Percentiles rank a stretch among this genome's conserved stretches.
phyloP scores from a whole-genome alignment of 2,329 filamentous ascomycete species.

The Shiraia bambusicola region DNA sequence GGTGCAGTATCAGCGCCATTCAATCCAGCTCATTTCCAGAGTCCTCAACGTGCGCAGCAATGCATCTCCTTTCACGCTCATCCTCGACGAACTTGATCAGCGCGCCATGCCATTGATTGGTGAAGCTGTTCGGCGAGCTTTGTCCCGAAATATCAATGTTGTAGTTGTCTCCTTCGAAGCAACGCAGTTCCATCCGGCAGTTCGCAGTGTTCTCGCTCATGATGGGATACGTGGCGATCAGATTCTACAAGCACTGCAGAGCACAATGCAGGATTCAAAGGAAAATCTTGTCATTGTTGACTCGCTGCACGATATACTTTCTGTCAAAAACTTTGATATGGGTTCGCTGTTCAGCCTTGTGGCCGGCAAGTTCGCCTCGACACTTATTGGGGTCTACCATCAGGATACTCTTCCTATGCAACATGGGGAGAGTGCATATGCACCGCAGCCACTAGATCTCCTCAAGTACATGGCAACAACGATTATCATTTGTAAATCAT shows the following conservation, averaged over 20 bases:
- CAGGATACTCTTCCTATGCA: slow-evolving; percentile 67
- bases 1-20: slow-evolving; percentile 75
- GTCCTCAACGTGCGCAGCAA: slow-evolving; percentile 76
- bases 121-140: slow-evolving; percentile 73
- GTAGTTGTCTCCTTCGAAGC: slow-evolving; percentile 80
- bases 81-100: slow-evolving; percentile 85
- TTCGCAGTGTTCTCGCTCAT: slow-evolving; percentile 66
- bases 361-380: slow-evolving; percentile 64
- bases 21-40: slow-evolving; percentile 79
- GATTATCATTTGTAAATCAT: slow-evolving; percentile 70
- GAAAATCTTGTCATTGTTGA: slow-evolving; percentile 72
- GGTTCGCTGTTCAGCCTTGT: slow-evolving; percentile 68
- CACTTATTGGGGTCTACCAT: slow-evolving; percentile 80
- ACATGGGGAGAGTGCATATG: slow-evolving; percentile 46
- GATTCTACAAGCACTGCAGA: slow-evolving; percentile 32
- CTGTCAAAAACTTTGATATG: slow-evolving; percentile 48
- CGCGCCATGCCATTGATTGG: slow-evolving; percentile 67
- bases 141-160: slow-evolving; percentile 58
- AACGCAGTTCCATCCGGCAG: slow-evolving; percentile 61
- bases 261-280: slow-evolving; percentile 21
- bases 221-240: slow-evolving; percentile 63
- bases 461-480: slow-evolving; percentile 87
- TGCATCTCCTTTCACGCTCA: slow-evolving; percentile 80
- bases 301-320: slow-evolving; percentile 66
- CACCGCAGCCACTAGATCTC: slow-evolving; percentile 61